phyloP scores from a whole-genome alignment of 1,284 basidiomycete genomes.

The Puccinia coronata region DNA sequence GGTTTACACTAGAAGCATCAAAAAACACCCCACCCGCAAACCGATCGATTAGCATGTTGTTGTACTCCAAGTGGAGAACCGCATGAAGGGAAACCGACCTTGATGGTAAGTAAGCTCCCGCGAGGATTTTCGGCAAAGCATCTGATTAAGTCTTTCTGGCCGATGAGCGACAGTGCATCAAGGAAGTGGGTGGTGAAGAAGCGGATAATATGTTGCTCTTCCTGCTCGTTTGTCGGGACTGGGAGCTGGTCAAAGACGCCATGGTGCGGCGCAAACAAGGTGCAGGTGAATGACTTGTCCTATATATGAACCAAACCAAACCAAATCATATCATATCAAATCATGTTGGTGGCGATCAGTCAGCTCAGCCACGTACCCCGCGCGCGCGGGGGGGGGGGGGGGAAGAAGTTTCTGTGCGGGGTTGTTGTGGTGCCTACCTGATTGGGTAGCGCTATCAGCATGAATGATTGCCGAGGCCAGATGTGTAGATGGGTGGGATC shows the following conservation, averaged over 20 bases:
- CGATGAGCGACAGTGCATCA: conserved; percentile 80
- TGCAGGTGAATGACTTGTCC: conserved; percentile 65
- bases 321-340: too few relatives aligned
- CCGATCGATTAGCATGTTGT: too few relatives aligned
- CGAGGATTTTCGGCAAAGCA: conserved; percentile 81
- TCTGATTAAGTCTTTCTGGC: conserved; percentile 71
- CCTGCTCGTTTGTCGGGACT: conserved; percentile 62
- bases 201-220: conserved; percentile 66
- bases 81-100: too few relatives aligned
- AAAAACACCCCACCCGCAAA: too few relatives aligned
- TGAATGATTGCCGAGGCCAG: conserved; percentile 97
- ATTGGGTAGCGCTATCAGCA: conserved; percentile 97
- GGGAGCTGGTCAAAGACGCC: conserved; percentile 66
- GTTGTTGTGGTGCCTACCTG: conserved; percentile 65
- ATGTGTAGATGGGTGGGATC: conserved; percentile 97
- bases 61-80: too few relatives aligned
- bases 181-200: conserved; percentile 87
- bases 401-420: conserved; percentile 18
- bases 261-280: conserved; percentile 82
- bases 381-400: too few relatives aligned
- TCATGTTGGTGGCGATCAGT: too few relatives aligned
- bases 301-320: conserved; percentile 57
- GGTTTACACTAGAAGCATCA: conserved; percentile 69
- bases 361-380: too few relatives aligned
- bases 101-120: conserved; percentile 84